Conservation (phyloP, 805 yeast species). For the Ogataea henricii region DNA sequence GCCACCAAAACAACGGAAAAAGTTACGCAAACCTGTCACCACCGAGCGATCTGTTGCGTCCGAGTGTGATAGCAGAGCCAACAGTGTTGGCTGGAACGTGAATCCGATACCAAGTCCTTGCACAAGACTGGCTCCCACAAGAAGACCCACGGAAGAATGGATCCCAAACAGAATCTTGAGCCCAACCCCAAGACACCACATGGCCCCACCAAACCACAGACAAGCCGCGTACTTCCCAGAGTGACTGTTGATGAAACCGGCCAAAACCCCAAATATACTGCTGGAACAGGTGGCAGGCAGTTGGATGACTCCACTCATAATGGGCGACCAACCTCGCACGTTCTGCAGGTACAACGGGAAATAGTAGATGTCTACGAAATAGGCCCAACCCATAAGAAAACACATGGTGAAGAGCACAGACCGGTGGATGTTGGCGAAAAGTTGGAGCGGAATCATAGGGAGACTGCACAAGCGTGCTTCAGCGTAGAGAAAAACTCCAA, state of each 20-base stretch:
- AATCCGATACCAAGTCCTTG: conserved; percentile 46
- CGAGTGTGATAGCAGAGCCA: conserved; percentile 52
- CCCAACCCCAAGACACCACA: conserved; percentile 44
- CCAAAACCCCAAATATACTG: conserved; percentile 39
- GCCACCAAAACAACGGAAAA: conserved; percentile 56
- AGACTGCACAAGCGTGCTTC: conserved; percentile 46
- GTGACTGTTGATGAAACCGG: conserved; percentile 44
- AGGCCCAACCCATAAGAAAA: conserved; percentile 49
- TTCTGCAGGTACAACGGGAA: conserved; percentile 48
- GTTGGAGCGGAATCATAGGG: conserved; percentile 52
- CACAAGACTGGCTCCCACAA: conserved; percentile 38
- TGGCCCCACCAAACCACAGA: conserved; percentile 31
- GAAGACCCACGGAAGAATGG: conserved; percentile 34
- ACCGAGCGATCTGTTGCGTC: conserved; percentile 52
- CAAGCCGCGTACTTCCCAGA: conserved; percentile 42
- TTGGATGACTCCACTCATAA: conserved; percentile 43
- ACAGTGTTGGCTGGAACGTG: conserved; percentile 52
- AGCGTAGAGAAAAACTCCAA: conserved; percentile 40
- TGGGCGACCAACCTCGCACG: conserved; percentile 41
- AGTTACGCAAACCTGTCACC: conserved; percentile 53
- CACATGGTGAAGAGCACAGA: conserved; percentile 35
- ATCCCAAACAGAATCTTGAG: conserved; percentile 37
- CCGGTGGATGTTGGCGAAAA: conserved; percentile 38
- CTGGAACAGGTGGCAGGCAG: conserved; percentile 41
- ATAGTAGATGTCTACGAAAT: conserved; percentile 47